These are phyloP conservation scores for Amesomyces nigricolor DNA, from an alignment of 2,329 filamentous ascomycete genomes.

Conservation along the genomic window DNA sequence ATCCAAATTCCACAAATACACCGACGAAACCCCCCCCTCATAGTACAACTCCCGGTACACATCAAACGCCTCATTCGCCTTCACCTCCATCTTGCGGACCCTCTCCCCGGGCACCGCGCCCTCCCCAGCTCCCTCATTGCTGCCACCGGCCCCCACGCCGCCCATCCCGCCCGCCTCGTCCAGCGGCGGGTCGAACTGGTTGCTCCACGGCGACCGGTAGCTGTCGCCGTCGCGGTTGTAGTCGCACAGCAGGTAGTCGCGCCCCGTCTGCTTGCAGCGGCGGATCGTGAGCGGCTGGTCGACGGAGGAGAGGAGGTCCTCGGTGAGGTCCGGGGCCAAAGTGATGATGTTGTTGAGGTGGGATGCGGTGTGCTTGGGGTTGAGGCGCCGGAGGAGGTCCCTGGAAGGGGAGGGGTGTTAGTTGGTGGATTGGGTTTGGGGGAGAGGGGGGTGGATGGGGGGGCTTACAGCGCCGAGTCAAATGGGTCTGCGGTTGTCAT, in stretches of 20 bases:
- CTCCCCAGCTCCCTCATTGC: constrained; percentile 59
- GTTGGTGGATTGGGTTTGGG: constrained; percentile 2
- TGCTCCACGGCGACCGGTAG: constrained; percentile 98
- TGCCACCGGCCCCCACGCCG: constrained; percentile 46
- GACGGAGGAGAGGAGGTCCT: constrained; percentile 95
- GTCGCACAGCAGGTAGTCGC: constrained; percentile 97
- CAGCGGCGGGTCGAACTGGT: constrained; percentile 91
- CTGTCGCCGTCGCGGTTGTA: constrained; percentile 99
- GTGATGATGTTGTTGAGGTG: constrained; percentile 87
- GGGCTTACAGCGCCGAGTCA: constrained; percentile 67
- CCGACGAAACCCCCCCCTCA: constrained; percentile 90
- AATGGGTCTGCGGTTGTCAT: constrained; percentile 55
- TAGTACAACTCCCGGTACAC: constrained; percentile 96
- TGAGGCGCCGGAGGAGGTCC: constrained; percentile 95
- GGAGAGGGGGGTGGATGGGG: constrained; percentile 4
- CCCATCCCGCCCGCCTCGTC: constrained; percentile 53
- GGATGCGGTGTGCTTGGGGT: constrained; percentile 82
- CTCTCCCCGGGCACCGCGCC: constrained; percentile 84
- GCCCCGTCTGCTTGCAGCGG: constrained; percentile 80
- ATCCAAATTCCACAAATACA: constrained; percentile 97
- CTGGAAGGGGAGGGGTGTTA: constrained; percentile 42
- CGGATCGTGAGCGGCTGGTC: constrained; percentile 88
- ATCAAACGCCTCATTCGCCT: constrained; percentile 93
- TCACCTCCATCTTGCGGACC: constrained; percentile 88
- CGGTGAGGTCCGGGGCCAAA: constrained; percentile 85